Evolutionary conservation across 768 basidiomycete species (phyloP), one percentile per base, ranked within the genome.

Genomic region (Antrodiella citrinella): DNA sequence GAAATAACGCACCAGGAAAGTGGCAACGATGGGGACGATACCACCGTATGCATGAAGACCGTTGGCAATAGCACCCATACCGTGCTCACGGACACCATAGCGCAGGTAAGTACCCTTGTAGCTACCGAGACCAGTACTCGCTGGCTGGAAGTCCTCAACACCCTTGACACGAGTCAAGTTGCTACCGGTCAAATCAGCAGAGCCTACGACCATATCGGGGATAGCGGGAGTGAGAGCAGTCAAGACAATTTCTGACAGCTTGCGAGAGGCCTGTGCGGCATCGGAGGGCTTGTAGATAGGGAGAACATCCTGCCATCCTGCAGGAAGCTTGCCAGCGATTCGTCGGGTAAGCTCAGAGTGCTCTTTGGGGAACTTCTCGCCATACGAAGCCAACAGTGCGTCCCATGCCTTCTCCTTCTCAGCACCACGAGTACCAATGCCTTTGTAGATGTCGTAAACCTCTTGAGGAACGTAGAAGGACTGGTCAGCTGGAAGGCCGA

Each of bases 51-150:
- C 93, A 54, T 74, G 67, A 54, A 94, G 66, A 65, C 93, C 93
- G 66, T 96, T 96, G 57, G 84, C 90, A 60, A 97, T 92, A 49
- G 93, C 94, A 60, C 86, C 89, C 93, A 96, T 97, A 58, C 75
- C 94, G 68, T 97, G 94, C 68, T 97, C 94, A 69, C 94, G 89
- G 51, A 97, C 92, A 79, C 94, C 94, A 72, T 87, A 97, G 49
- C 93, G 87, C 65, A 97, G 81, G 67, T 97, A 96, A 44, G 84
- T 86, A 47, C 94, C 94, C 50, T 81, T 69, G 68, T 92, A 95
- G 52, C 66, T 75, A 51, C 94, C 94, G 41, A 95, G 76, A 25
- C 82, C 82, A 18, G 90, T 93, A 70, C 75, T 82, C 18, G 88
- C 86, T 39, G 80, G 87, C 68, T 97, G 94, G 84, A 97, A 95